Evolutionary conservation across 2,329 filamentous ascomycete species (phyloP), one percentile per base, ranked within the genome.

Genomic region (Paecilomyces dactylethromorphus): DNA sequence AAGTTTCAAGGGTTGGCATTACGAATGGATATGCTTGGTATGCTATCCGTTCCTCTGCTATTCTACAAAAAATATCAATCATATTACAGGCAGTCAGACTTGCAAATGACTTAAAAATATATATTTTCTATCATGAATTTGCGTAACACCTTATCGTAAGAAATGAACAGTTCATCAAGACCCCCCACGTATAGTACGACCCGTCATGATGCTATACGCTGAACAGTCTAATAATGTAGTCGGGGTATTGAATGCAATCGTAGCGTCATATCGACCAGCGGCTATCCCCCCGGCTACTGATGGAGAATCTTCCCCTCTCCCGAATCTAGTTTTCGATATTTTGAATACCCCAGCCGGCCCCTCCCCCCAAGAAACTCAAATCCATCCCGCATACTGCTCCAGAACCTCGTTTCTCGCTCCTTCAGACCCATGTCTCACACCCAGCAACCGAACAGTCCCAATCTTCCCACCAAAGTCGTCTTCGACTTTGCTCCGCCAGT

Each of bases 401-500:
- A 70, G 59, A 18, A 69, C 61, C 65, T 79, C 77, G 58, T 74
- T 73, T 63, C 70, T 74, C 56, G 78, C 68, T 7, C 78, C 78
- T 22, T 78, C 76, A 21, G 75, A 76, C n/a, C 76, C 78, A 64
- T 79, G 77, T 45, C 73, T 70, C 45, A 79, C 78, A 4, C 74
- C 75, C 12, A 80, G 64, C 15, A 80, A 70, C 32, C 74, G 69
- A 33, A 79, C 78, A n/a, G 72, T 70, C 15, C 75, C 78, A 61
- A 77, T 77, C 60, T 73, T 75, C 8, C 77, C 78, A 13, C 74
- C 74, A 60, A 78, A 77, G 56, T 78, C 75, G 55, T 77, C 74
- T 35, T 76, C 71, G 6, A 73, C 69, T 11, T 69, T 66, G 61
- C 75, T 78, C 65, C 81, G 86, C 87, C 91, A 97, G 26, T 77